Evolutionary conservation across 148 eudicot species (phyloP).

Genomic region (Dysphania ambrosioides): DNA sequence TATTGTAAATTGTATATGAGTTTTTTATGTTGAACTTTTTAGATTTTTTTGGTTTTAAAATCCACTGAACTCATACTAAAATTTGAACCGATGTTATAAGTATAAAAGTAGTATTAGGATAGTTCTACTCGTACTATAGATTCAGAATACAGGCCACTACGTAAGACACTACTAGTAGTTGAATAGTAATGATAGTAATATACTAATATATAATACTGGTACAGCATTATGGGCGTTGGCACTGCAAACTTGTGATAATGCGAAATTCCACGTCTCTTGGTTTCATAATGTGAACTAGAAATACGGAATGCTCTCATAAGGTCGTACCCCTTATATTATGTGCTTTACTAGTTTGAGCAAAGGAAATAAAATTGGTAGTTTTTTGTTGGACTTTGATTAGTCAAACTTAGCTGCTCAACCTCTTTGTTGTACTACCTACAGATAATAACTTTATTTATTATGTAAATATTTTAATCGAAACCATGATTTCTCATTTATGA

Average conservation of each 20-base stretch:
- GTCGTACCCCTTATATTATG: neutral
- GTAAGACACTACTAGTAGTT: no score
- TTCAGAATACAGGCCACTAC: no score
- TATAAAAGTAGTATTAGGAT: no score
- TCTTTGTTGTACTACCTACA: neutral
- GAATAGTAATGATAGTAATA: no score
- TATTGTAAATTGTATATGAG: no score
- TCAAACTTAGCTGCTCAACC: conserved; percentile 14
- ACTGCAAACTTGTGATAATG: neutral
- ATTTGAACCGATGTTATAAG: no score
- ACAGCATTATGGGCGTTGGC: no score
- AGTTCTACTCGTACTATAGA: no score
- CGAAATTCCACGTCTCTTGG: conserved; percentile 6
- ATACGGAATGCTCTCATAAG: neutral
- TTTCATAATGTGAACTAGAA: neutral
- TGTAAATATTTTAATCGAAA: neutral
- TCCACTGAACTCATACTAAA: no score
- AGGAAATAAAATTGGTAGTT: neutral
- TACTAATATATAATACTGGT: no score
- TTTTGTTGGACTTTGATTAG: neutral
- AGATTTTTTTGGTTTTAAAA: no score
- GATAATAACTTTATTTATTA: neutral
- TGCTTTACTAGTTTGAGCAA: neutral
- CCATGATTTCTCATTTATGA: conserved; percentile 8
- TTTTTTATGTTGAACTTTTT: no score